A percentile compares a stretch with the other conserved stretches of the same genome.
Evolutionary conservation across 2,329 filamentous ascomycete species (phyloP).

Genomic region (Hymenoscyphus fraxineus): DNA sequence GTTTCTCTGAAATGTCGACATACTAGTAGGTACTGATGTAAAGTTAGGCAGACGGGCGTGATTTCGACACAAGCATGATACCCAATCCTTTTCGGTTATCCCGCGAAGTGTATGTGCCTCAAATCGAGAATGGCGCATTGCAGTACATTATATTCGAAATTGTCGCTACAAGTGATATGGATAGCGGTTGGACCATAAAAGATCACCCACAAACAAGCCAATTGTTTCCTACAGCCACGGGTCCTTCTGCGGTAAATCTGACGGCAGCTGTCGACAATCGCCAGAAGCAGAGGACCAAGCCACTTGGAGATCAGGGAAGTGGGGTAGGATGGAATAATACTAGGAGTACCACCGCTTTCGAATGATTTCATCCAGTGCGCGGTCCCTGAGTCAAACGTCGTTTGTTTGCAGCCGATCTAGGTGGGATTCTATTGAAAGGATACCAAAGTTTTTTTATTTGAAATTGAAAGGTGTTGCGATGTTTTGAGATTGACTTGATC

Average conservation of each 20-base stretch:
- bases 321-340: conserved; percentile 14
- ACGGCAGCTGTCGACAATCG: conserved; percentile 18
- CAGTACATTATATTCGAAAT: conserved; percentile 48
- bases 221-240: conserved; percentile 24
- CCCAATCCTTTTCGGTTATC: conserved; percentile 31
- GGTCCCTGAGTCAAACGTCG: not conserved
- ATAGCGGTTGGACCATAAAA: conserved; percentile 33
- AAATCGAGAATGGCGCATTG: conserved; percentile 43
- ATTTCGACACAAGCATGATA: conserved; percentile 37
- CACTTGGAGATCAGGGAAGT: conserved; percentile 13
- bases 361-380: conserved; percentile 1
- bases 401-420: not conserved
- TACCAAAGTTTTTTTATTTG: not conserved
- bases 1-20: not conserved
- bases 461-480: not conserved
- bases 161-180: conserved; percentile 34
- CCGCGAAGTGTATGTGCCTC: conserved; percentile 45
- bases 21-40: conserved; percentile 13
- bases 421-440: not conserved
- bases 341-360: conserved; percentile 10
- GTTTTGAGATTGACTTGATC: not conserved
- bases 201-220: conserved; percentile 15
- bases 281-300: conserved; percentile 18
- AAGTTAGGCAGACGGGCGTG: conserved; percentile 47
- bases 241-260: conserved; percentile 20